Evolutionary conservation across 2,329 filamentous ascomycete genomes (phyloP), one percentile per base, ranked within the genome.

Genomic region (Fusarium poae): DNA sequence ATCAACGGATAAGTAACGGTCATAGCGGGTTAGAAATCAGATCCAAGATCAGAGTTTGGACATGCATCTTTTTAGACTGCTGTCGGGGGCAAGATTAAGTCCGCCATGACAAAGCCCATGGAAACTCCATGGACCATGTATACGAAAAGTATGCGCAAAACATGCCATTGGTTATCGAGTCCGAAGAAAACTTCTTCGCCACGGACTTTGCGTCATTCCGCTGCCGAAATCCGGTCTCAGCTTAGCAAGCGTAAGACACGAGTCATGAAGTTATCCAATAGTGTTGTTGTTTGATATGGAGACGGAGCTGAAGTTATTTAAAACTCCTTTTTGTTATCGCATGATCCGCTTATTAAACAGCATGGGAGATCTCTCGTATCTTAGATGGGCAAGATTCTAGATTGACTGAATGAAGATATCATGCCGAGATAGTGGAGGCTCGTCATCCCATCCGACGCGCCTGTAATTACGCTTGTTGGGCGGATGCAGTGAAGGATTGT

Each of bases 361-460:
- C 35, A 65, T 37, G 16, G 61, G 57, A 40, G 61, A 65, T 60
- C 46, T 46, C 23, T 65, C 54, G 53, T 65, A 65, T 65, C 60
- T 65, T 16, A 57, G 55, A 44, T 57, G 48, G 35, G 16, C 15
- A 15, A 48, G 45, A 59, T 59, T 65, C 21, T 21, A 52, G 45
- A 46, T 23, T 43, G 23, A 7, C 42, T 25, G 3, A 35, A 49
- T 48, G 25, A 37, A 34, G 60, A 45, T 27, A 39, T 23, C 37
- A 40, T 29, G 23, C 59, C 58, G 51, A 63, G 51, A 57, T 57
- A 62, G 18, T 54, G 50, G 18, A 23, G 9, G 18, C 27, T 44
- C 32, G 20, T 10, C n/a, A 13, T n/a, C 30, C 49, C 23, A 16
- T 39, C 8, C n/a, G 30, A 39, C 12, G 18, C n/a, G 9, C 27